phyloP scores from a whole-genome alignment of 2,329 filamentous ascomycete genomes.

The Polychaeton citri region DNA sequence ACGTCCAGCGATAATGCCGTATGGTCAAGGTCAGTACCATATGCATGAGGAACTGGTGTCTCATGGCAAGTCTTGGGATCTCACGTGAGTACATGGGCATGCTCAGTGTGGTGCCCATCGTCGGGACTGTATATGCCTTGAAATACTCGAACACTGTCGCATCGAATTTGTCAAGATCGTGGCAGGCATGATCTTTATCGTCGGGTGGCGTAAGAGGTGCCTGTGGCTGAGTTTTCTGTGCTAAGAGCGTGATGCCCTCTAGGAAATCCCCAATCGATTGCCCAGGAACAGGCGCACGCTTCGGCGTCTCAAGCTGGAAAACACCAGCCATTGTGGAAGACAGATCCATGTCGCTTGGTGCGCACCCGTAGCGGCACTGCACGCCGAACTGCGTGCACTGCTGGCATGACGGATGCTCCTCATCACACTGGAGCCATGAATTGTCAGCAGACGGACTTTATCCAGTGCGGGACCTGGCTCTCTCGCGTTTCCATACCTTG shows the following conservation, averaged over 20 bases:
- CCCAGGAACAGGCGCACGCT: not conserved
- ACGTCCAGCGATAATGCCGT: slow-evolving; percentile 39
- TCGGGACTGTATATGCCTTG: slow-evolving; percentile 11
- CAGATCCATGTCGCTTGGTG: slow-evolving; percentile 6
- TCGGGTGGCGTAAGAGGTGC: slow-evolving; percentile 2
- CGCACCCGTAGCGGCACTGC: slow-evolving; percentile 33
- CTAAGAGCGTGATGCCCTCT: not conserved
- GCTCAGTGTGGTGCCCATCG: slow-evolving; percentile 12
- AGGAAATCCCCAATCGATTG: not conserved
- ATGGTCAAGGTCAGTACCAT: slow-evolving; percentile 39
- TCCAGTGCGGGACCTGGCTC: not conserved
- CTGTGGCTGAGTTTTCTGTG: not conserved
- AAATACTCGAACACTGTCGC: slow-evolving; percentile 10
- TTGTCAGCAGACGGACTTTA: not conserved
- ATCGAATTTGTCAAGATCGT: slow-evolving; percentile 6
- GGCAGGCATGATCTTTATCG: slow-evolving; percentile 5
- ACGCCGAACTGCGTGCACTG: slow-evolving; percentile 37
- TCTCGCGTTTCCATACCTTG: no score
- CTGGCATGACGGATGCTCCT: slow-evolving; percentile 35
- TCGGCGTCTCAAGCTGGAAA: slow-evolving; percentile 8
- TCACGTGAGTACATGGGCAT: slow-evolving; percentile 11
- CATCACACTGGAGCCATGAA: slow-evolving; percentile 36
- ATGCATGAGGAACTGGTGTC: slow-evolving; percentile 44
- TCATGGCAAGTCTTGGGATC: slow-evolving; percentile 5
- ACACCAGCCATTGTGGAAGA: slow-evolving; percentile 10